A percentile compares a stretch with the other conserved stretches of the same genome.
phyloP scores from a whole-genome alignment of 345 rosid species.

The Cochlearia excelsa region DNA sequence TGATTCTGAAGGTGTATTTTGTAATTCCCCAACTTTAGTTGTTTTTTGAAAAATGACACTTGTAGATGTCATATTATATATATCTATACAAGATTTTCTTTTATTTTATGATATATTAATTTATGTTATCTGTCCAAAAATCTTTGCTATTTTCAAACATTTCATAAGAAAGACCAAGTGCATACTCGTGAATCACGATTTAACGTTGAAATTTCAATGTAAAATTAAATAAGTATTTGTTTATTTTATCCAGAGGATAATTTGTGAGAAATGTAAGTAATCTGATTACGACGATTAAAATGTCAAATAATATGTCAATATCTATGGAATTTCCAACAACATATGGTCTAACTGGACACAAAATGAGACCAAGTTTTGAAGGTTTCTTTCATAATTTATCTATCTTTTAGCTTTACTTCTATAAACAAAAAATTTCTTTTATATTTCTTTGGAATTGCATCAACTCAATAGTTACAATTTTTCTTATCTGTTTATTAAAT shows the following conservation, averaged over 20 bases:
- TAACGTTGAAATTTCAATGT: background rate
- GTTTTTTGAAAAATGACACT: too few species aligned
- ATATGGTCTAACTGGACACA: conserved; percentile 3
- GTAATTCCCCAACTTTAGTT: too few species aligned
- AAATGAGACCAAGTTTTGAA: conserved; percentile 11
- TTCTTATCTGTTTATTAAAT: too few species aligned
- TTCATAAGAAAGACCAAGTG: background rate
- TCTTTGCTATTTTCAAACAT: background rate
- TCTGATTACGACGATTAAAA: conserved; percentile 2
- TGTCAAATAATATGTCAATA: conserved; percentile 17
- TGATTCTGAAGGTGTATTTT: too few species aligned
- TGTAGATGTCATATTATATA: too few species aligned
- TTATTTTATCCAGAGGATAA: background rate
- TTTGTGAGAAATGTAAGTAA: background rate
- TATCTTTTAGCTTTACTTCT: too few species aligned
- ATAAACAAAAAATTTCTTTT: too few species aligned
- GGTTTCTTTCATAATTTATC: background rate
- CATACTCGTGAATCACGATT: background rate
- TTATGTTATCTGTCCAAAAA: background rate
- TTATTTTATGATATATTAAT: too few species aligned
- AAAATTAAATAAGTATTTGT: background rate
- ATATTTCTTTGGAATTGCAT: too few species aligned
- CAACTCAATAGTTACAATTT: too few species aligned
- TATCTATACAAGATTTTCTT: too few species aligned
- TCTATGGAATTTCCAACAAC: conserved; percentile 7